phyloP scores from a whole-genome alignment of 2,329 filamentous ascomycete species.

The Colletotrichum plurivorum region DNA sequence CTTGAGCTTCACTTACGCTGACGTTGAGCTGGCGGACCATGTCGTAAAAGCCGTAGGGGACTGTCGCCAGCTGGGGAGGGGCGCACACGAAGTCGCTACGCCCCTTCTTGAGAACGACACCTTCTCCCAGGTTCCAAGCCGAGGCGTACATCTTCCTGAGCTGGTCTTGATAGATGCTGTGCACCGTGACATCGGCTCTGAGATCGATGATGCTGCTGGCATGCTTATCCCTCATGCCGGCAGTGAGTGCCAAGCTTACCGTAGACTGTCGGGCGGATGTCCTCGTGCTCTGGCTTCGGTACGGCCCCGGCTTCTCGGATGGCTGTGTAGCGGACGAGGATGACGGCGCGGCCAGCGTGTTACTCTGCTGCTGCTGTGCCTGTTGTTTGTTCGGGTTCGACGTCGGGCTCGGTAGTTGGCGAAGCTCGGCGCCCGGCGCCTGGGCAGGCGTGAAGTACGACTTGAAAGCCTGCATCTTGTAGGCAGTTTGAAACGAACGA shows the following conservation, averaged over 20 bases:
- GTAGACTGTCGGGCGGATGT: conserved; percentile 40
- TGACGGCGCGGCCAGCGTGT: conserved; percentile 1
- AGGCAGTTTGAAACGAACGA: conserved; percentile 27
- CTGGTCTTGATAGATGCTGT: conserved; percentile 41
- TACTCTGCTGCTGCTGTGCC: conserved; percentile 1
- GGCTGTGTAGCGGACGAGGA: background rate
- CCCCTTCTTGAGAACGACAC: conserved; percentile 67
- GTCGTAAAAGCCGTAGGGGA: conserved; percentile 63
- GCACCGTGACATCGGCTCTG: conserved; percentile 39
- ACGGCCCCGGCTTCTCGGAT: conserved; percentile 33
- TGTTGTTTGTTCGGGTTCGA: conserved; percentile 6
- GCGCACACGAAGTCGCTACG: conserved; percentile 64
- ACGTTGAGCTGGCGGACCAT: conserved; percentile 61
- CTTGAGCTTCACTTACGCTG: conserved; percentile 56
- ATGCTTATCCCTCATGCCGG: conserved; percentile 39
- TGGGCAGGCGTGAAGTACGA: conserved; percentile 37
- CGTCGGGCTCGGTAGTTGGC: conserved; percentile 2
- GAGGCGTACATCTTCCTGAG: conserved; percentile 39
- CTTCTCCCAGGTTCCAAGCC: conserved; percentile 58
- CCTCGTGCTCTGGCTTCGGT: conserved; percentile 24
- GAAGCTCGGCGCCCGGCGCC: conserved; percentile 16
- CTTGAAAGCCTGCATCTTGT: conserved; percentile 41
- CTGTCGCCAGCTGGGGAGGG: conserved; percentile 48
- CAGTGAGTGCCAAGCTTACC: conserved; percentile 37
- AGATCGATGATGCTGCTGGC: conserved; percentile 39